Evolutionary conservation across 1,284 basidiomycete genomes (phyloP), one percentile per base, ranked within the genome.

Genomic region (Takashimella koratensis): DNA sequence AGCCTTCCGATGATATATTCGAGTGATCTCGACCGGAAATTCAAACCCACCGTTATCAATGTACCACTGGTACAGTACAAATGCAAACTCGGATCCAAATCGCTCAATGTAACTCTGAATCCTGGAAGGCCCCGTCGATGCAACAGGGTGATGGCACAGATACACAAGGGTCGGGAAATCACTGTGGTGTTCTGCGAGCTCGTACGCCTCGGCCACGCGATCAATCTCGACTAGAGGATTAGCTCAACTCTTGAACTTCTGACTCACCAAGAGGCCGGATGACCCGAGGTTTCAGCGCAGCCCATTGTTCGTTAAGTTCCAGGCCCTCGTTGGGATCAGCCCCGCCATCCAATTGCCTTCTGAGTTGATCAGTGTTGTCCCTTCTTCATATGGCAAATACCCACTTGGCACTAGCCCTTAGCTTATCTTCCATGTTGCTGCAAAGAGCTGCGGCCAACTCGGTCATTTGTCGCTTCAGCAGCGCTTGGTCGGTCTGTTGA

Each of bases 1-100:
- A n/a, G n/a, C n/a, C n/a, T n/a, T n/a, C n/a, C n/a, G n/a, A n/a
- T n/a, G n/a, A n/a, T n/a, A n/a, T n/a, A n/a, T n/a, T n/a, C n/a
- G n/a, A n/a, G n/a, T n/a, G n/a, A n/a, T n/a, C n/a, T n/a, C n/a
- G n/a, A n/a, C n/a, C n/a, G n/a, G n/a, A n/a, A n/a, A n/a, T 19
- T 24, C 49, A 50, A 12, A 67, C 75, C 51, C 45, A 76, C 78
- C 76, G 27, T 78, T 71, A 45, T 80, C 78, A 50, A 81, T 74
- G 63, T 79, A 81, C 73, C 75, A 97, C 59, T 84, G 81, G 71
- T 92, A 97, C 27, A 98, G 80, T 67, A 92, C 87, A 22, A 83
- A 86, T 0, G 93, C 88, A 66, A 98, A 99, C 22, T 84, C 83
- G 43, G 90, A 83, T 49, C 86, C 84, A 75, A 89, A 97, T 59